Evolutionary conservation across 805 yeast genomes (phyloP), one percentile per base, ranked within the genome.

Genomic region (Candida railenensis): DNA sequence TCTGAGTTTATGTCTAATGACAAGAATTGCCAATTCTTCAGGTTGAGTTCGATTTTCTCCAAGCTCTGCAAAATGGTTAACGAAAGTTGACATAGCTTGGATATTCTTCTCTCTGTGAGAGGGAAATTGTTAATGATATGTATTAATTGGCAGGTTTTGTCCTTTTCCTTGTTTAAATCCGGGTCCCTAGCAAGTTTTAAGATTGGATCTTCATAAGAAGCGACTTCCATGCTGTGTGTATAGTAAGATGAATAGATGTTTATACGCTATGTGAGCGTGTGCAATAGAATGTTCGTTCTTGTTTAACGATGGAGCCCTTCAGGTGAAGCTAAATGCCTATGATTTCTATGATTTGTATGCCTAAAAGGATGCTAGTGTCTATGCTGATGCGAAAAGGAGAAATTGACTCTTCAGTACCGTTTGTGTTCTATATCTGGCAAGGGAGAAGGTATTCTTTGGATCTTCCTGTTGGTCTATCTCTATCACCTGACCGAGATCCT

Each of bases 21-120:
- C 38, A 76, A 62, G 47, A 80, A 79, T 44, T 79, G 82, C 85
- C 84, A 80, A 49, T 76, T 75, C 48, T 74, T 70, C 41, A 77
- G 63, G 32, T 65, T 69, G 33, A 74, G 58, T 50, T 74, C 78
- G 18, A 77, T 66, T 49, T 72, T 71, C 59, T 80, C 84, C 37
- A 80, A 61, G 38, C 78, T 74, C 51, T 79, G 71, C 28, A 80
- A 60, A 3, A 78, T 71, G 46, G 72, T 71, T 46, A 78, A 66
- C 7, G 76, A 65, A 28, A 72, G 63, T 46, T 69, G 75, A 54
- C 85, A 80, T 55, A 77, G 66, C 45, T 74, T 69, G 42, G 75
- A 72, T 14, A 79, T 63, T 48, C 69, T 69, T 18, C 69, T 48
- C 52, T 77, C 82, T 1, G 69, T 55, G 28, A 69, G 46, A 5